A percentile compares a stretch with the other conserved stretches of the same genome.
phyloP scores from a whole-genome alignment of 2,329 filamentous ascomycete species.

The Fusarium sp. region DNA sequence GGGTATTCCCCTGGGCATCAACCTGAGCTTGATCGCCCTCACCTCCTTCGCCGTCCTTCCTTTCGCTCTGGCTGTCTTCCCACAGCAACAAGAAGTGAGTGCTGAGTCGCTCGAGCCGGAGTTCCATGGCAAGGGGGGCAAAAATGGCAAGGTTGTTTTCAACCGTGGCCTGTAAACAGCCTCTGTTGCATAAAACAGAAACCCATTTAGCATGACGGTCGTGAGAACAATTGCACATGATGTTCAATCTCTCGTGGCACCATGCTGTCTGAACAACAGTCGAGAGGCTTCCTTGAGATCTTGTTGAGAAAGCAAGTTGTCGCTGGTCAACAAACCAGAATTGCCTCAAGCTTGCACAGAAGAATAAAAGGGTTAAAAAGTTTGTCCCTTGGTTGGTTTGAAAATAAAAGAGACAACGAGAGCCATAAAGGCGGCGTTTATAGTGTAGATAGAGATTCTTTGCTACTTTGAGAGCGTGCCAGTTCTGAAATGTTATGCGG shows the following conservation, averaged over 20 bases:
- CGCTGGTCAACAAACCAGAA: not conserved
- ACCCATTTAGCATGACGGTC: not conserved
- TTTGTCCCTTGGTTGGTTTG: not conserved
- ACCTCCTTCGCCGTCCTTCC: constrained; percentile 91
- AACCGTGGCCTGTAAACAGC: constrained; percentile 84
- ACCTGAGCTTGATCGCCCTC: constrained; percentile 84
- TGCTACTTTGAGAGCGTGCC: constrained; percentile 1
- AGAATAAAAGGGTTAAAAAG: not conserved
- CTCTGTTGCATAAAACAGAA: not conserved
- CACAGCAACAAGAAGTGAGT: constrained; percentile 83
- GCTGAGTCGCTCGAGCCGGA: constrained; percentile 82
- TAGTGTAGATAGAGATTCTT: constrained; percentile 11
- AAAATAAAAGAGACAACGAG: not conserved
- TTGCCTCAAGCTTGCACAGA: not conserved
- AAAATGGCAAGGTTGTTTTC: constrained; percentile 88
- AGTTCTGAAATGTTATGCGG: constrained; percentile 1
- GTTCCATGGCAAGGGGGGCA: constrained; percentile 83
- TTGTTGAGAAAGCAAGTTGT: not conserved
- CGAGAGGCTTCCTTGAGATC: not conserved
- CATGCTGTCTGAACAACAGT: not conserved
- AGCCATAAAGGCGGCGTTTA: constrained; percentile 20
- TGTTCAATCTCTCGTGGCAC: not conserved
- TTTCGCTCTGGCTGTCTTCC: constrained; percentile 89
- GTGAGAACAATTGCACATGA: not conserved
- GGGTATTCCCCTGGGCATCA: constrained; percentile 74